Base-by-base conservation (phyloP, 257 asterid genomes). In the Knoxia roxburghii region DNA sequence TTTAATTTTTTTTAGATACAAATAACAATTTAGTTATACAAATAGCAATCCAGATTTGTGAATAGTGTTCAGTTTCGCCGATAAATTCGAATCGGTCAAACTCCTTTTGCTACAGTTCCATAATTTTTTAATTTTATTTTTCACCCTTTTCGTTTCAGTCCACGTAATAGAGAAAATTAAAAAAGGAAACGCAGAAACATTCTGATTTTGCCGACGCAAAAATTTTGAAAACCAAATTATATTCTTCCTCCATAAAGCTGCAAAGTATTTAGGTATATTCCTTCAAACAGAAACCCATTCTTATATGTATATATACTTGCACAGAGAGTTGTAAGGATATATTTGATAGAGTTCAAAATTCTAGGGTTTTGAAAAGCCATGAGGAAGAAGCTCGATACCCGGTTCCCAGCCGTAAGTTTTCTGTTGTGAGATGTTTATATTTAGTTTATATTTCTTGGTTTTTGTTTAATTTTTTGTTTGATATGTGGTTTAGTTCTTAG, bases 361-460 rank as follows among this genome's bases (percentile, higher is more conserved):
- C 32, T 49, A 65, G 59, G 53, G 64, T 53, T 21, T 73, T 65
- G 71, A 55, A 18, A 14, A 60, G 80, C 81, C 78, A 88, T 88
- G 96, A 86, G 84, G 72, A 88, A 84, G 87, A 88, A 76, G 83
- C 91, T 88, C 18, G 94, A 88, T 67, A 86, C 96, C 37, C 89
- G 96, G 20, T 88, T 88, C 65, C 96, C 96, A 9, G 94, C 96
- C 45, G 96, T 88, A 76, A 82, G 85, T 71, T 29, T 18, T 64
- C 45, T 13, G 17, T 46, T 48, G 45, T 13, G 4, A 17, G 45
- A 30, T 30, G 52, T 33, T 3, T 21, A 17, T 15, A 18, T 59
- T 32, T 35, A 7, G 46, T 59, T 17, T 15, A 7, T 35, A 7
- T 35, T 33, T n/a, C 0, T 20, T 7, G 46, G 48, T 21, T 61